Base-by-base conservation (phyloP, 495 filamentous ascomycete genomes). In the Podospora didyma region DNA sequence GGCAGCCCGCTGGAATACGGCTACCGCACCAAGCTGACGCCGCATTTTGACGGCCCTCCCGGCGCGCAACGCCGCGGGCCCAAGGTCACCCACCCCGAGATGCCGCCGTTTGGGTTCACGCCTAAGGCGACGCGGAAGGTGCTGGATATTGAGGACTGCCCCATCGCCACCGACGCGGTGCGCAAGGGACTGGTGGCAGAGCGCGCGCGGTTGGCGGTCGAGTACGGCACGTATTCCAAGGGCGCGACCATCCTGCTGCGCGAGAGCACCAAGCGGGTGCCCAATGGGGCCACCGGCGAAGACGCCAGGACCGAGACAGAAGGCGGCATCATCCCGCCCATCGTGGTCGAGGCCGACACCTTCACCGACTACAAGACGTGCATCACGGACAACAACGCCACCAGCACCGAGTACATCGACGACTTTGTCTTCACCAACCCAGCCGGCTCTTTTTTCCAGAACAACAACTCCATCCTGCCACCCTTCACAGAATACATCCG, bases 401-500 rank as follows among this genome's bases (percentile, higher is more conserved):
- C 72, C 23, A 83, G 86, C 2, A 88, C 86, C 41, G 94, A 98
- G 68, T 96, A 95, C 69, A 78, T 98, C 53, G 90, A 90, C 64
- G 68, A 86, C 69, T 96, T 87, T 75, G 72, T 85, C 68, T 96
- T 98, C 78, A 82, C 81, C 66, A 97, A 93, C 79, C 89, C 87
- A 28, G 94, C 94, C 19, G 91, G 91, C 39, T 77, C 88, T 44
- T 98, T 98, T 81, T 98, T 98, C 83, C 94, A 98, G 67, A 98
- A 98, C 77, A 98, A 98, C 80, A 98, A 98, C 75, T 96, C 91
- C 47, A 97, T 98, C 73, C 86, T 98, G n/a, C 82, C 89, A 41
- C 72, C 70, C 11, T 96, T 98, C 74, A 97, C 92, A 12, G 81
- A 85, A 57, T 97, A 93, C 77, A 90, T 98, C 74, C 90, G 94